Evolutionary conservation across 176 grass and related monocot species (phyloP), one percentile per base, ranked within the genome.

Genomic region (Tillandsia fasciculata): DNA sequence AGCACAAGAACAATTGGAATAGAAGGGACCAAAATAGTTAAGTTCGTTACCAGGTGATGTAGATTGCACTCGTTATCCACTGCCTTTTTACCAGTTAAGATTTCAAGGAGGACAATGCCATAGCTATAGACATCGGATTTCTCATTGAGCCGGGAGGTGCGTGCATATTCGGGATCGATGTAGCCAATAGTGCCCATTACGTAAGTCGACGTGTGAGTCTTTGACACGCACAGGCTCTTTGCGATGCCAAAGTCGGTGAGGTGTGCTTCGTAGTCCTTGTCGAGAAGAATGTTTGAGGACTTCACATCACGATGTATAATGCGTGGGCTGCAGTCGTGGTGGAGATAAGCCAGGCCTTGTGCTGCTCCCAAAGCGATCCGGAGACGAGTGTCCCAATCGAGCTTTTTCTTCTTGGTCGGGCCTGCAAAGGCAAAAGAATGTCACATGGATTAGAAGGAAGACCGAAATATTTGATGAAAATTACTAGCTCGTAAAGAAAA

Each of bases 171-270:
- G 11, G 92, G 92, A 42, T 96, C 92, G 27, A 96, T 96, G 64
- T 91, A 96, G 12, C 92, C 92, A 52, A 96, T 96, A 20, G 92
- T 96, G 33, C 92, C 92, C 92, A 96, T 91, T 26, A 96, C 86
- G 2, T 91, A 96, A 3, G 92, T 96, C 52, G 88, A 91, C 23
- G 92, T 91, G 47, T 96, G 92, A 22, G 92, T 89, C 74, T 91
- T 91, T 0, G 88, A 96, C 26, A 89, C 72, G 18, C 88, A 92
- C 9, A 96, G 54, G 64, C 93, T 96, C 77, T 96, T 92, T 20
- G 93, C 88, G 2, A 92, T 92, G 70, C 93, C 93, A 26, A 96
- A 96, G 70, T 96, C 93, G 3, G 93, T 74, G 52, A 96, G 75
- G 80, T 96, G 93, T 0, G 88, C 72, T 26, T 87, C 88, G 48